Conservation (phyloP, 1,139 yeast genomes). For the Arxiozyma slooffiae region DNA sequence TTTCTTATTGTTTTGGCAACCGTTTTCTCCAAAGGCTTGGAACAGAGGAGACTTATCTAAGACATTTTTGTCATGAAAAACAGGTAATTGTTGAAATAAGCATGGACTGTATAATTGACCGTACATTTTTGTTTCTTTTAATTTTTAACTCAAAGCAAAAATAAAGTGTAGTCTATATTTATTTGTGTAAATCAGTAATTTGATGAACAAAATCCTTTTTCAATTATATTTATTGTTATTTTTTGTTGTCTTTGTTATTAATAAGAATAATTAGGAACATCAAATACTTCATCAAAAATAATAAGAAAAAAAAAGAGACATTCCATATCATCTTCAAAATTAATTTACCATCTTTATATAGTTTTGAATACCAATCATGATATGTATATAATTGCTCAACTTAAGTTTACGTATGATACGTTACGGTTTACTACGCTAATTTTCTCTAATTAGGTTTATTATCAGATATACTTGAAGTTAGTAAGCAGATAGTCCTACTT, state of each 20-base stretch:
- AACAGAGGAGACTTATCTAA: neutral
- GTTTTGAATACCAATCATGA: neutral
- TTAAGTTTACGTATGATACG: neutral
- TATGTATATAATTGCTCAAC: neutral
- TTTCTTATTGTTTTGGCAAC: neutral
- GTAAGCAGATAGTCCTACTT: neutral
- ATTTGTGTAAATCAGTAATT: neutral
- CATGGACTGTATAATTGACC: constrained; percentile 16
- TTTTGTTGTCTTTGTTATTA: neutral
- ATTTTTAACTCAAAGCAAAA: too few relatives aligned
- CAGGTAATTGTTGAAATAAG: constrained; percentile 19
- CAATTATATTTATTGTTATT: neutral
- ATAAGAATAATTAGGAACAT: neutral
- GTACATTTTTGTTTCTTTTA: neutral
- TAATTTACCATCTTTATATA: neutral
- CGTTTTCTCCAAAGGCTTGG: neutral
- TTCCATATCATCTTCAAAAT: neutral
- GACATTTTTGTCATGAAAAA: constrained; percentile 5
- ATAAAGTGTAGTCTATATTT: too few relatives aligned
- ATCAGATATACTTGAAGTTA: neutral
- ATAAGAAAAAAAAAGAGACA: neutral
- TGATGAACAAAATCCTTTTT: neutral
- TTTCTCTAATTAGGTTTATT: too few relatives aligned
- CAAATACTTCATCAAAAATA: neutral
- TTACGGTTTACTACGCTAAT: neutral